These are phyloP conservation scores for Carpinus viminea DNA, from an alignment of 306 rosid genomes.

Conservation along the genomic window DNA sequence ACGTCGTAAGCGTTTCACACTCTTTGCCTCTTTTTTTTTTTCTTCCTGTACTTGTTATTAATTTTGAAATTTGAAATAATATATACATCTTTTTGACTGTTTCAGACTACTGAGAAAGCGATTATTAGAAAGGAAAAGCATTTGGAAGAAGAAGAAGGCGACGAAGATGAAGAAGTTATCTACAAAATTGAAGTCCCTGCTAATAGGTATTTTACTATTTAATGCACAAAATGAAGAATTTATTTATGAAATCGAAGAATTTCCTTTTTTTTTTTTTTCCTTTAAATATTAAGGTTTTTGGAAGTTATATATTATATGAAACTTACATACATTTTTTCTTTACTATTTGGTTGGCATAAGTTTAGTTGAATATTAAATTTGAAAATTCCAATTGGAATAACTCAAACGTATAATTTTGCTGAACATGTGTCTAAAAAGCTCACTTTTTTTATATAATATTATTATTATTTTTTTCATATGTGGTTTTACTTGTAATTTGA, in stretches of 20 bases:
- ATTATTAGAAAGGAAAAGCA: conserved; percentile 82
- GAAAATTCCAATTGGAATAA: not conserved
- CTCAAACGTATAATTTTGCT: not conserved
- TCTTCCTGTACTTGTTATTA: not conserved
- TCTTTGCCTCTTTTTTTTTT: not conserved
- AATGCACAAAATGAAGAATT: not conserved
- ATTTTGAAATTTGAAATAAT: not conserved
- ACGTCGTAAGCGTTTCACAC: conserved; percentile 56
- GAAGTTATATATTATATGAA: not conserved
- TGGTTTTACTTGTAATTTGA: not conserved
- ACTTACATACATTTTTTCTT: not conserved
- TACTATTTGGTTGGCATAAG: not conserved
- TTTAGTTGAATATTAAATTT: not conserved
- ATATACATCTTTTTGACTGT: not conserved
- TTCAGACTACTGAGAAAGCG: conserved; percentile 90
- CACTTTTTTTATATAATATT: too few species aligned
- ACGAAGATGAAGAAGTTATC: conserved; percentile 58
- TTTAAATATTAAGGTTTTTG: not conserved
- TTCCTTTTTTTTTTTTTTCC: too few species aligned
- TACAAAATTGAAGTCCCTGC: conserved; percentile 88
- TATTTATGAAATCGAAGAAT: not conserved
- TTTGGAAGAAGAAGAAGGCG: conserved; percentile 59
- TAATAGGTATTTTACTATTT: conserved; percentile 50
- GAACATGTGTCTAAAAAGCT: not conserved
- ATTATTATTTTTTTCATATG: not conserved